Percentiles rank a stretch among this genome's conserved stretches.
Evolutionary conservation across 371 early-diverging fungal genomes (phyloP).

Genomic region (Mucor circinelloides): DNA sequence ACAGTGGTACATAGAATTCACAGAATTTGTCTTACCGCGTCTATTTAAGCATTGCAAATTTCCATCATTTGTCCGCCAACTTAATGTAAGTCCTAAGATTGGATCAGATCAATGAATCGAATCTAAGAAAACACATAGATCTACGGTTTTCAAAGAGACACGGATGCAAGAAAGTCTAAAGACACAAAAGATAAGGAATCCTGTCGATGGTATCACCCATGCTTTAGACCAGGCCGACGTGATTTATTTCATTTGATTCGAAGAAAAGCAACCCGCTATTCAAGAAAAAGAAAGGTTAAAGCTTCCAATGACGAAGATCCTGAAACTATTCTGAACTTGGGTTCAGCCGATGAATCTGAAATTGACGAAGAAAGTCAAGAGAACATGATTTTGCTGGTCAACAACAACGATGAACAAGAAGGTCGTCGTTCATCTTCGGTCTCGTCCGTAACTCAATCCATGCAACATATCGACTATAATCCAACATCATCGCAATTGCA

Average conservation of each 20-base stretch:
- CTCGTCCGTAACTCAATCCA: constrained; percentile 10
- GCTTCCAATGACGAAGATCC: constrained; percentile 32
- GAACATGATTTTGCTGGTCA: background rate
- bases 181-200: constrained; percentile 54
- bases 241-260: constrained; percentile 53
- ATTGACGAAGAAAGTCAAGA: constrained; percentile 19
- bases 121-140: constrained; percentile 29
- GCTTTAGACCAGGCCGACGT: constrained; percentile 49
- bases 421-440: constrained; percentile 18
- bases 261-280: constrained; percentile 47
- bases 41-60: constrained; percentile 61
- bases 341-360: constrained; percentile 40
- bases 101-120: background rate
- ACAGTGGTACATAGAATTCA: constrained; percentile 40
- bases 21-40: constrained; percentile 51
- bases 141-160: constrained; percentile 58
- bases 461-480: constrained; percentile 5
- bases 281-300: constrained; percentile 37
- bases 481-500: constrained; percentile 16
- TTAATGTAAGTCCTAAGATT: constrained; percentile 39
- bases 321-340: constrained; percentile 42
- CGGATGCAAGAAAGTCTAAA: constrained; percentile 58
- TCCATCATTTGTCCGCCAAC: constrained; percentile 58
- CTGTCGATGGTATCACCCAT: constrained; percentile 55
- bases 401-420: background rate